A percentile compares a stretch with the other conserved stretches of the same genome.
Conservation (phyloP, 768 basidiomycete species). For the Suillus cothurnatus region DNA sequence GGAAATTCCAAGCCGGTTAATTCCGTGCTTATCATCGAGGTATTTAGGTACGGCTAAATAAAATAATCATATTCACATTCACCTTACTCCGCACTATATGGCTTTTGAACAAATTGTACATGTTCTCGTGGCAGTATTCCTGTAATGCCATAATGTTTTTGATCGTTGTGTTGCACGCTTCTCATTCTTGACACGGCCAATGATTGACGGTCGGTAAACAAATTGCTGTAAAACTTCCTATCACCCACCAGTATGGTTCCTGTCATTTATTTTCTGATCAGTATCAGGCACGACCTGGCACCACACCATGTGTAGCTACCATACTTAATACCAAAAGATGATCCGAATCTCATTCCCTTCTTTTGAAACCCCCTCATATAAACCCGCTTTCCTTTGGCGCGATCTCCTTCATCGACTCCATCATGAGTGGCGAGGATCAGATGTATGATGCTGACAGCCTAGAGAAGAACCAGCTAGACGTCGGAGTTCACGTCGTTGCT, state of each 20-base stretch:
- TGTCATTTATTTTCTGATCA: constrained; percentile 1
- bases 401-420: background rate
- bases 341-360: background rate
- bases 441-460: constrained; percentile 7
- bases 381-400: background rate
- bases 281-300: constrained; percentile 3
- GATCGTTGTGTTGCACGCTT: background rate
- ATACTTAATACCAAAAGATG: background rate
- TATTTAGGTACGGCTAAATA: too few relatives aligned
- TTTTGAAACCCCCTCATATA: background rate
- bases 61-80: too few relatives aligned
- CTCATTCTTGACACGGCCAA: background rate
- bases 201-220: background rate
- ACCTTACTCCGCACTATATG: too few relatives aligned
- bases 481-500: constrained; percentile 11
- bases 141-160: background rate
- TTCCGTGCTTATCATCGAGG: background rate
- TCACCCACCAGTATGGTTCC: background rate
- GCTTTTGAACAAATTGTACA: too few relatives aligned
- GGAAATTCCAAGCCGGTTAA: background rate
- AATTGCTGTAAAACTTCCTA: constrained; percentile 1
- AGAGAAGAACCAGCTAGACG: constrained; percentile 11
- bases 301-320: background rate
- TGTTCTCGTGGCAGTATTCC: background rate
- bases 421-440: background rate